Evolutionary conservation across 2,329 filamentous ascomycete genomes (phyloP).

Genomic region (Fusarium praegraminearum): DNA sequence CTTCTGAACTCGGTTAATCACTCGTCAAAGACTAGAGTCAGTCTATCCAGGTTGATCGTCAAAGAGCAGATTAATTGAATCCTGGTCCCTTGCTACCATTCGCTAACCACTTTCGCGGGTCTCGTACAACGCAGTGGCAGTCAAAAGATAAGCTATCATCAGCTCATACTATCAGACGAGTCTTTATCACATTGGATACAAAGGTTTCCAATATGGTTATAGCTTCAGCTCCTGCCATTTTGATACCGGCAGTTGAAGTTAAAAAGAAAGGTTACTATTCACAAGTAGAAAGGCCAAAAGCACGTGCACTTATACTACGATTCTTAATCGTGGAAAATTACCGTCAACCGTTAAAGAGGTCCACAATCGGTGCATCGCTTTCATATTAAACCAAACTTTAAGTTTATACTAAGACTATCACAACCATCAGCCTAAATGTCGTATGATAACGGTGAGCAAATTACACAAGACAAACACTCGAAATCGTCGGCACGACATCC

Average conservation of each 20-base stretch:
- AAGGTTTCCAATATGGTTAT: background rate
- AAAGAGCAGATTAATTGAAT: no score
- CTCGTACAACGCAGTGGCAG: no score
- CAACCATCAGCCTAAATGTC: background rate
- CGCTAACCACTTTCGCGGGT: rapidly evolving
- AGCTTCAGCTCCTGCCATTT: background rate
- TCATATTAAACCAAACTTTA: background rate
- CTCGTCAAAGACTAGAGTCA: no score
- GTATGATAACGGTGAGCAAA: background rate
- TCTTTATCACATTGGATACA: background rate
- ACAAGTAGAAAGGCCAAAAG: background rate
- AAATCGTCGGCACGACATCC: background rate
- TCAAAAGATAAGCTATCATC: no score
- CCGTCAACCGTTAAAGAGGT: background rate
- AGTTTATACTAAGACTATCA: background rate
- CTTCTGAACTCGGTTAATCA: no score
- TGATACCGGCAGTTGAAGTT: background rate
- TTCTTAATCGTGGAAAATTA: background rate
- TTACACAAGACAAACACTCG: background rate
- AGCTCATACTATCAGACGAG: no score
- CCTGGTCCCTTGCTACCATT: no score
- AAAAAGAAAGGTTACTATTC: background rate
- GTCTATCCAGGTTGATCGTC: no score
- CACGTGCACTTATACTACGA: background rate
- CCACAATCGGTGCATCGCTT: background rate